Evolutionary conservation across 257 asterid genomes (phyloP).

Genomic region (Fraxinus americana): DNA sequence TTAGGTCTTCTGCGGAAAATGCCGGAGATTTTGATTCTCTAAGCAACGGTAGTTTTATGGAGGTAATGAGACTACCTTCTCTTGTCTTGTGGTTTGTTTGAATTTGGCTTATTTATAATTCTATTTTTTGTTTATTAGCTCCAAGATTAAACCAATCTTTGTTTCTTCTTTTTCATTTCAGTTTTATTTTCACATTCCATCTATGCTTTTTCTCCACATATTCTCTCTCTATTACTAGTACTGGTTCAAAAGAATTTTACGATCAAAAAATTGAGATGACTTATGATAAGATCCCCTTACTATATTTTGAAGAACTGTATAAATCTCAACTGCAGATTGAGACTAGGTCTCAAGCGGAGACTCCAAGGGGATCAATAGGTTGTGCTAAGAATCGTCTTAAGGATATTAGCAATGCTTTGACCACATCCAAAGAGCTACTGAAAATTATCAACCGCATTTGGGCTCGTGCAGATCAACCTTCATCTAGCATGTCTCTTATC

Average conservation of each 20-base stretch:
- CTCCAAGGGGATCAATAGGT: constrained; percentile 52
- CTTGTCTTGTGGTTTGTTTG: neutral
- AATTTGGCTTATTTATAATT: neutral
- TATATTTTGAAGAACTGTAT: neutral
- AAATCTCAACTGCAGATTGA: constrained; percentile 55
- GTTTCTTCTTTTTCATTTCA: neutral
- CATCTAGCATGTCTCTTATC: constrained; percentile 79
- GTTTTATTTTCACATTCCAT: neutral
- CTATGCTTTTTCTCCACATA: neutral
- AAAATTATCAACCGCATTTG: constrained; percentile 83
- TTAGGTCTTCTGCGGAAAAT: constrained; percentile 39
- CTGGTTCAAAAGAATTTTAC: no score
- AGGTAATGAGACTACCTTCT: constrained; percentile 45
- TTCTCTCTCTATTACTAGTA: neutral
- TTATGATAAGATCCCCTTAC: neutral
- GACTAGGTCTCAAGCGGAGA: constrained; percentile 67
- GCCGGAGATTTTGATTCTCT: constrained; percentile 57
- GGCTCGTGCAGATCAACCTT: constrained; percentile 78
- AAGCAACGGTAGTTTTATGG: constrained; percentile 83
- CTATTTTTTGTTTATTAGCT: neutral
- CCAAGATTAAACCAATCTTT: neutral
- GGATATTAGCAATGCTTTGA: constrained; percentile 82
- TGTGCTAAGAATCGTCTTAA: constrained; percentile 59
- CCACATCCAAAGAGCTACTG: constrained; percentile 90
- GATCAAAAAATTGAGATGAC: constrained; percentile 1